phyloP scores from a whole-genome alignment of 225 moss, liverwort and hornwort genomes.

The Anthoceros angustus region DNA sequence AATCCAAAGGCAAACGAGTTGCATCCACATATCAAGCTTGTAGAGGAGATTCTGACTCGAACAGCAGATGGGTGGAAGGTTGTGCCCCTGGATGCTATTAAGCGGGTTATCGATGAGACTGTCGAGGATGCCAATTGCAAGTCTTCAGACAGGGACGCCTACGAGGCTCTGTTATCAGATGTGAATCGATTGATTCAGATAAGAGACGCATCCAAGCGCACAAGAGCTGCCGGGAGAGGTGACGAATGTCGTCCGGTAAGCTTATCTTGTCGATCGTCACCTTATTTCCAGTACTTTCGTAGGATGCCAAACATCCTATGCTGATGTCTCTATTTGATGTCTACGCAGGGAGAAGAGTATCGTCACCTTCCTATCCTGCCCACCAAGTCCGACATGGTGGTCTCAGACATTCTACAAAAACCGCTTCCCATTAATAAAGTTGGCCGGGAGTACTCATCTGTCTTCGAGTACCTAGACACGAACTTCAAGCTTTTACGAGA shows the following conservation, averaged over 20 bases:
- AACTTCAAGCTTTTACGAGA: constrained; percentile 28
- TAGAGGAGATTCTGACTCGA: constrained; percentile 25
- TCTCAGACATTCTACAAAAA: background rate
- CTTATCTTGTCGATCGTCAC: background rate
- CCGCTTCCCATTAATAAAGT: constrained; percentile 11
- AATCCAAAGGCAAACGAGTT: background rate
- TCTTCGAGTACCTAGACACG: constrained; percentile 20
- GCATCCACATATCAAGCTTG: constrained; percentile 14
- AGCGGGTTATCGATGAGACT: constrained; percentile 8
- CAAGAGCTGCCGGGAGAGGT: constrained; percentile 3
- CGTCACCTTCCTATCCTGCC: constrained; percentile 11
- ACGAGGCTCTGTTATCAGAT: constrained; percentile 12
- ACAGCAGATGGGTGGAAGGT: constrained; percentile 31
- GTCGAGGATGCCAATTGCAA: background rate
- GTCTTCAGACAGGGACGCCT: constrained; percentile 1
- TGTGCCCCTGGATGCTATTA: constrained; percentile 23
- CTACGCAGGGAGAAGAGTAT: constrained; percentile 5
- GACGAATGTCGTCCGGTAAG: constrained; percentile 11
- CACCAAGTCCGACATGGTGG: background rate
- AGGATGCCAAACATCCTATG: background rate
- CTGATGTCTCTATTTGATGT: background rate
- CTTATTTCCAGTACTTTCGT: background rate
- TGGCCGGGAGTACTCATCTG: constrained; percentile 7
- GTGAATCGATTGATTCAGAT: constrained; percentile 12
- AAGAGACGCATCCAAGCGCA: constrained; percentile 7